A percentile compares a stretch with the other conserved stretches of the same genome.
phyloP scores from a whole-genome alignment of 192 early-diverging fungal genomes.

The Coemansia sp. region DNA sequence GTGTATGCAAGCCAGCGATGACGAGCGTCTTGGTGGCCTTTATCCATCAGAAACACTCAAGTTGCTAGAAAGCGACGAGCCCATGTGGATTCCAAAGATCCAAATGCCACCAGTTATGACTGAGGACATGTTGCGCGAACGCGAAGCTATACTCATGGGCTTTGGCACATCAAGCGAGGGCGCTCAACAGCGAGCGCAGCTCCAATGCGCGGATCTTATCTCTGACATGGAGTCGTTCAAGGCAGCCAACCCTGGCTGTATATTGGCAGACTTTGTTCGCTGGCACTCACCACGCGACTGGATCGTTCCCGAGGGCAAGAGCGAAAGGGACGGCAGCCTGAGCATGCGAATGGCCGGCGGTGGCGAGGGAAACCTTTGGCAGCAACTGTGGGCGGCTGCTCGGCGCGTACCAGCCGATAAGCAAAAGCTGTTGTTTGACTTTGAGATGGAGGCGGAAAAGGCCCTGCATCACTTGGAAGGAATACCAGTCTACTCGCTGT shows the following conservation, averaged over 20 bases:
- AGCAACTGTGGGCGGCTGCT: slow-evolving; percentile 77
- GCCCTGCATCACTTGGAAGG: slow-evolving; percentile 71
- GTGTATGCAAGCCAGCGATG: slow-evolving; percentile 18
- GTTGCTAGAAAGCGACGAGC: slow-evolving; percentile 62
- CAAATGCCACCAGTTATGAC: slow-evolving; percentile 81
- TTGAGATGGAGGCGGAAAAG: slow-evolving; percentile 75
- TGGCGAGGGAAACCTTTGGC: slow-evolving; percentile 82
- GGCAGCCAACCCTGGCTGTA: slow-evolving; percentile 83
- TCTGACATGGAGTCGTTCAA: slow-evolving; percentile 93
- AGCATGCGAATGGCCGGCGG: slow-evolving; percentile 75
- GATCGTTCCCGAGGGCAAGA: slow-evolving; percentile 63
- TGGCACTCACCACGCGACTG: slow-evolving; percentile 98
- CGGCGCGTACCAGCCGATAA: slow-evolving; percentile 61
- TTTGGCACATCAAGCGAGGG: slow-evolving; percentile 76
- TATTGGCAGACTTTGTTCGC: slow-evolving; percentile 87
- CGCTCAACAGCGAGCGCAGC: slow-evolving; percentile 69
- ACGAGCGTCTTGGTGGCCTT: slow-evolving; percentile 56
- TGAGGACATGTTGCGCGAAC: slow-evolving; percentile 85
- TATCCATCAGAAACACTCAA: slow-evolving; percentile 51
- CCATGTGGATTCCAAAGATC: slow-evolving; percentile 69
- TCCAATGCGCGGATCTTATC: slow-evolving; percentile 72
- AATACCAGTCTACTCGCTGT: slow-evolving; percentile 59
- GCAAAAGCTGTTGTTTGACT: slow-evolving; percentile 84
- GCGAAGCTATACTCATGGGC: slow-evolving; percentile 75
- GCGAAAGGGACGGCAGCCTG: slow-evolving; percentile 52